These are phyloP conservation scores for Hypholoma fasciculare DNA, from an alignment of 768 basidiomycete species.

Conservation along the genomic window DNA sequence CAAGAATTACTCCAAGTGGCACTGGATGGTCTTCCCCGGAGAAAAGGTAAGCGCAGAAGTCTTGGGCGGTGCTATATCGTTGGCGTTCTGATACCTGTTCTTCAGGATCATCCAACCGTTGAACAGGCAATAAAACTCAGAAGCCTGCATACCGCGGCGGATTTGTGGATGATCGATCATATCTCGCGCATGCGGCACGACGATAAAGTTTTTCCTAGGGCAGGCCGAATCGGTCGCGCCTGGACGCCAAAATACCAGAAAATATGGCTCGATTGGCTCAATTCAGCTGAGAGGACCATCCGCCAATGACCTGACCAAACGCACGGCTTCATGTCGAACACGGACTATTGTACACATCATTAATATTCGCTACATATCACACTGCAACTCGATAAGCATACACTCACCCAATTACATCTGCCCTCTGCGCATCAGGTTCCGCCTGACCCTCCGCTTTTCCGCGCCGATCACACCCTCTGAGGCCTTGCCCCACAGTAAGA, in stretches of 20 bases:
- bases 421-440: conserved; percentile 85
- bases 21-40: conserved; percentile 19
- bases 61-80: too few species aligned
- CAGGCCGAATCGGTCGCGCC: not conserved
- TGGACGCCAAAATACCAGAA: conserved; percentile 14
- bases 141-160: conserved; percentile 8
- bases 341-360: too few species aligned
- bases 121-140: conserved; percentile 10
- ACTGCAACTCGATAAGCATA: not conserved
- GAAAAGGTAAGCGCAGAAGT: not conserved
- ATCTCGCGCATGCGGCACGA: conserved; percentile 16
- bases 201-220: conserved; percentile 7
- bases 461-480: conserved; percentile 62
- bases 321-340: not conserved
- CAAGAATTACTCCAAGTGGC: conserved; percentile 19
- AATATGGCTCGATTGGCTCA: conserved; percentile 14
- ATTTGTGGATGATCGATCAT: conserved; percentile 11
- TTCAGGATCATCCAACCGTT: conserved; percentile 15
- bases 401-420: conserved; percentile 49
- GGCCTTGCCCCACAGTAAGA: conserved; percentile 72
- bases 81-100: not conserved
- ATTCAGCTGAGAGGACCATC: not conserved
- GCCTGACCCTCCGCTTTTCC: conserved; percentile 69
- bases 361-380: not conserved
- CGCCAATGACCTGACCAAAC: not conserved